These are phyloP conservation scores for Fusarium sp. DNA, from an alignment of 2,329 filamentous ascomycete genomes.

Conservation along the genomic window DNA sequence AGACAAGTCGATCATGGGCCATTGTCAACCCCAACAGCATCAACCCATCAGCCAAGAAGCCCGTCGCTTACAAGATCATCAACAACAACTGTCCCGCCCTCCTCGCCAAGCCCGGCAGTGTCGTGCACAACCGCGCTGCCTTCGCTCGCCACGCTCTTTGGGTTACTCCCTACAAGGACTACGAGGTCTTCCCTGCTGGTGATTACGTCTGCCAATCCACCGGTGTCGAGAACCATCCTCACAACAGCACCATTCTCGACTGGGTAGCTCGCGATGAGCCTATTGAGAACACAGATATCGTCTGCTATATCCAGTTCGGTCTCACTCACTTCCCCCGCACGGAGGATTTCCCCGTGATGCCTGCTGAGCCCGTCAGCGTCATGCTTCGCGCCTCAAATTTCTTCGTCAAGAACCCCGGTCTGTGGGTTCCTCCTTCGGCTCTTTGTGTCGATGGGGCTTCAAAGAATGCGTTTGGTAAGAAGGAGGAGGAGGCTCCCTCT, in stretches of 20 bases:
- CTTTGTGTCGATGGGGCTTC: slow-evolving; percentile 42
- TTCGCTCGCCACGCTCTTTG: slow-evolving; percentile 71
- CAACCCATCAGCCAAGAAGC: slow-evolving; percentile 87
- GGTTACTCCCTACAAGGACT: slow-evolving; percentile 73
- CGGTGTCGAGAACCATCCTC: slow-evolving; percentile 69
- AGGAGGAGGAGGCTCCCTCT: slow-evolving; percentile 28
- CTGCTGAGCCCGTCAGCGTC: slow-evolving; percentile 85
- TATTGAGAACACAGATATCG: slow-evolving; percentile 86
- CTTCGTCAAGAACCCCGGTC: slow-evolving; percentile 81
- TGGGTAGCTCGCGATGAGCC: slow-evolving; percentile 81
- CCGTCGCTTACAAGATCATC: slow-evolving; percentile 88
- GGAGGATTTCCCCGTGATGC: slow-evolving; percentile 95
- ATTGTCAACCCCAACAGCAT: slow-evolving; percentile 86
- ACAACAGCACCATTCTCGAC: slow-evolving; percentile 76
- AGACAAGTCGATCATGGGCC: slow-evolving; percentile 87
- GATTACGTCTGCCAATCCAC: slow-evolving; percentile 90
- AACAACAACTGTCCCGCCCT: slow-evolving; percentile 84
- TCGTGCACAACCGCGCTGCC: slow-evolving; percentile 90
- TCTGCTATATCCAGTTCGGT: slow-evolving; percentile 95
- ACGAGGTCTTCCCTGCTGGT: slow-evolving; percentile 86
- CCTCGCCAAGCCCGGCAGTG: slow-evolving; percentile 82
- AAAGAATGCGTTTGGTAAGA: slow-evolving; percentile 37
- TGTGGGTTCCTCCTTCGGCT: slow-evolving; percentile 78
- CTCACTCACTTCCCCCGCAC: slow-evolving; percentile 90
- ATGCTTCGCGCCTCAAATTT: slow-evolving; percentile 85